Evolutionary conservation across 1,139 yeast species (phyloP).

Genomic region (Hansenula sp.): DNA sequence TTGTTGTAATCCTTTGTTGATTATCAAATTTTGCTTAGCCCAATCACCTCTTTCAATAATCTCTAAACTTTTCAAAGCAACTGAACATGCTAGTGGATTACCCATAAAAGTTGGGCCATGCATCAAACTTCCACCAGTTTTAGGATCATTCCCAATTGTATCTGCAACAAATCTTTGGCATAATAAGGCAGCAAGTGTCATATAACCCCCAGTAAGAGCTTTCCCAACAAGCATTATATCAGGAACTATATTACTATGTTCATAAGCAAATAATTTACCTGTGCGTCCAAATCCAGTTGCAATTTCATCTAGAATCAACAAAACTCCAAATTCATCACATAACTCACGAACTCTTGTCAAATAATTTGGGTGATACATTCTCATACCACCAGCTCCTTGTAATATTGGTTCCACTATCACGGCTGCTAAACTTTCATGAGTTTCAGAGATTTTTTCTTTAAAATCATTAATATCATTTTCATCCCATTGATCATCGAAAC

Average conservation of each 20-base stretch:
- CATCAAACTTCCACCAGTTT: constrained; percentile 22
- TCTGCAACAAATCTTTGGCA: constrained; percentile 11
- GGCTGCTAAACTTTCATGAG: constrained; percentile 28
- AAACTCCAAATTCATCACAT: constrained; percentile 26
- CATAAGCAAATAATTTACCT: constrained; percentile 28
- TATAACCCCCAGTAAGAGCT: constrained; percentile 28
- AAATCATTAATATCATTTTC: constrained; percentile 22
- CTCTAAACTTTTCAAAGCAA: constrained; percentile 28
- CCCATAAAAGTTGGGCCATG: constrained; percentile 36
- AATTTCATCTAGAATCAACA: constrained; percentile 30
- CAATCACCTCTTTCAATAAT: constrained; percentile 23
- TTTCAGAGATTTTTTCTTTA: constrained; percentile 20
- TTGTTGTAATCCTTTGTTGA: constrained; percentile 19
- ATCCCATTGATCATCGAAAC: constrained; percentile 12
- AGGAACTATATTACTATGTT: constrained; percentile 26
- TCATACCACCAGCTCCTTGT: constrained; percentile 37
- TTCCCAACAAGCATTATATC: constrained; percentile 28
- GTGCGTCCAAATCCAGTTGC: constrained; percentile 32
- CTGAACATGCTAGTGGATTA: constrained; percentile 31
- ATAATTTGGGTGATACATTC: constrained; percentile 27
- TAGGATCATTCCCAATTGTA: constrained; percentile 17
- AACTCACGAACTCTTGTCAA: constrained; percentile 26
- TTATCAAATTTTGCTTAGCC: constrained; percentile 16
- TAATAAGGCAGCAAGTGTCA: constrained; percentile 27
- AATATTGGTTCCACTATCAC: constrained; percentile 30